These are phyloP conservation scores for Corylus americana DNA, from an alignment of 306 rosid species.

Conservation along the genomic window DNA sequence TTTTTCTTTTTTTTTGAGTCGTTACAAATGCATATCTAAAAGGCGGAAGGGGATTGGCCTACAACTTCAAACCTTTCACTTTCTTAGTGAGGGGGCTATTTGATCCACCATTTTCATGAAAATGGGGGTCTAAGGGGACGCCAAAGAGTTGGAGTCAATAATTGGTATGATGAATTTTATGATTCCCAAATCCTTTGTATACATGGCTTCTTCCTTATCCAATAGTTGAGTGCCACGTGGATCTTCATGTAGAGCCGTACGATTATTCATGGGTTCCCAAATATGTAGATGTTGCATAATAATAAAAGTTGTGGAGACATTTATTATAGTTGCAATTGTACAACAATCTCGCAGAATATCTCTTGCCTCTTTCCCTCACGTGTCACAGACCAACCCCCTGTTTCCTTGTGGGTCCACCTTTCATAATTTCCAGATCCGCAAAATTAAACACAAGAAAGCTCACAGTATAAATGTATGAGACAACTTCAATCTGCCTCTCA, in stretches of 20 bases:
- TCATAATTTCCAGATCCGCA: not conserved
- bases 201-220: constrained; percentile 15
- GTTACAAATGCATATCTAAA: constrained; percentile 10
- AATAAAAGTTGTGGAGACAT: not conserved
- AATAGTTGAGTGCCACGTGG: not conserved
- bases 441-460: no score
- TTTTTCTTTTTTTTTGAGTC: no score
- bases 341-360: not conserved
- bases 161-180: constrained; percentile 20
- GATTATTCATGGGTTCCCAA: not conserved
- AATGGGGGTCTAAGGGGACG: constrained; percentile 34
- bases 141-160: constrained; percentile 34
- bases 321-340: not conserved
- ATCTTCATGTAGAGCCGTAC: not conserved
- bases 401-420: not conserved
- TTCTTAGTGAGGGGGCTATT: constrained; percentile 24
- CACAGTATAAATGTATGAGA: no score
- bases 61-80: constrained; percentile 26
- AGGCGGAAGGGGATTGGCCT: constrained; percentile 21
- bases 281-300: not conserved
- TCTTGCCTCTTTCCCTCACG: not conserved
- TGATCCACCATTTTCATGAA: constrained; percentile 25
- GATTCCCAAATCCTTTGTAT: not conserved
- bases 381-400: not conserved
- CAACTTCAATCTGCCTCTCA: no score